Conservation (phyloP, 192 early-diverging fungal genomes). For the Podila epicladia region DNA sequence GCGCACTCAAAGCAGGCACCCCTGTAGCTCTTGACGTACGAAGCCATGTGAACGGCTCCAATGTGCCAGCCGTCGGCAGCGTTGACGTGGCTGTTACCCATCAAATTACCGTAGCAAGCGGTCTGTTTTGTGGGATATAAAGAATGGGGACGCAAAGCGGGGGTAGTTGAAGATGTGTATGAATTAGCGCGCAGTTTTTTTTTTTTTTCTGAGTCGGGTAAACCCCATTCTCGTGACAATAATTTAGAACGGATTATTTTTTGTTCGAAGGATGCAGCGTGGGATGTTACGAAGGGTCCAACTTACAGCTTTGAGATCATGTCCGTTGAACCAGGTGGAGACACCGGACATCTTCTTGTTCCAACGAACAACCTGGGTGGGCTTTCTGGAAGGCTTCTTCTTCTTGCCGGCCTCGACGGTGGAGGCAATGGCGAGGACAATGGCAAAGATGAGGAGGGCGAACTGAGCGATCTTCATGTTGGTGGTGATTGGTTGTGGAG, state of each 20-base stretch:
- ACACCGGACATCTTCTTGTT: constrained; percentile 11
- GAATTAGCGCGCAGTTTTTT: neutral
- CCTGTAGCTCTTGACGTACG: constrained; percentile 14
- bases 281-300: no score
- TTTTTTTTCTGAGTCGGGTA: neutral
- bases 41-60: constrained; percentile 35
- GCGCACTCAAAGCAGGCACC: constrained; percentile 47
- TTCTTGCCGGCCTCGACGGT: constrained; percentile 26
- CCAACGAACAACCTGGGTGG: constrained; percentile 20
- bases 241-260: no score
- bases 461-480: constrained; percentile 45
- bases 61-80: constrained; percentile 40
- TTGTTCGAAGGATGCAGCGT: neutral
- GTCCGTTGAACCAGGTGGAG: constrained; percentile 48
- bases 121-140: constrained; percentile 4
- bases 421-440: constrained; percentile 27
- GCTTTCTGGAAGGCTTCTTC: neutral
- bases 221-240: neutral
- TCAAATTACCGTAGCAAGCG: constrained; percentile 41
- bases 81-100: constrained; percentile 38
- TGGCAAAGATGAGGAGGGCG: constrained; percentile 26
- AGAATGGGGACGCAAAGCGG: neutral
- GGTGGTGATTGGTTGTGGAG: neutral
- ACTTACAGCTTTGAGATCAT: constrained; percentile 41
- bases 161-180: neutral